A percentile compares a stretch with the other conserved stretches of the same genome.
Evolutionary conservation across 164 flowering plant genomes (phyloP).

Genomic region (Magnolia sinica): DNA sequence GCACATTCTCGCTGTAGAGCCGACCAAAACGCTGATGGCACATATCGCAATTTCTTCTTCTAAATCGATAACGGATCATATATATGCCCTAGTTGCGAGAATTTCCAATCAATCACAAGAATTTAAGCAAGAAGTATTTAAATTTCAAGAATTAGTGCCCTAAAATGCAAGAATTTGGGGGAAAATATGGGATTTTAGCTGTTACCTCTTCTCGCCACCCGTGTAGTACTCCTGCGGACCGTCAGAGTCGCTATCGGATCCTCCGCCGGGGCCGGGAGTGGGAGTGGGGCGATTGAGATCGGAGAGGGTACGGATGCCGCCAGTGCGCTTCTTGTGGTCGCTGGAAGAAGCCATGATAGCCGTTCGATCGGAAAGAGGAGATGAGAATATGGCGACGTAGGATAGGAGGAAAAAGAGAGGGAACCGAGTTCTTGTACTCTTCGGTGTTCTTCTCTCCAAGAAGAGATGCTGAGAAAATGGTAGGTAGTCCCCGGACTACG

Average conservation of each 20-base stretch:
- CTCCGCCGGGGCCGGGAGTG: neutral
- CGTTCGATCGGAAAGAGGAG: neutral
- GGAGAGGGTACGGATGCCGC: slow-evolving; percentile 7
- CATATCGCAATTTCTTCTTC: neutral
- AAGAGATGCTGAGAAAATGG: too few relatives aligned
- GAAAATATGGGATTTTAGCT: neutral
- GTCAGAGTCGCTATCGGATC: slow-evolving; percentile 8
- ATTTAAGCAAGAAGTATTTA: neutral
- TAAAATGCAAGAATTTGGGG: neutral
- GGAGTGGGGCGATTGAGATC: slow-evolving; percentile 6
- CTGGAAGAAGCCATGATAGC: slow-evolving; percentile 1
- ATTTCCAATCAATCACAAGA: neutral
- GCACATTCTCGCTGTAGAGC: neutral
- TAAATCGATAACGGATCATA: neutral
- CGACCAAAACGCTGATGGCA: neutral
- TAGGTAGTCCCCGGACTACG: too few relatives aligned
- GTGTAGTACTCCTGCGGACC: slow-evolving; percentile 12
- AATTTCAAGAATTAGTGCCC: neutral
- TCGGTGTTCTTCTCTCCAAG: too few relatives aligned
- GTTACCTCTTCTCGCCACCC: slow-evolving; percentile 11
- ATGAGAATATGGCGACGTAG: neutral
- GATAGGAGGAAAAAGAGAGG: neutral
- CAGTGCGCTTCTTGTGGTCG: neutral
- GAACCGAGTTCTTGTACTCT: neutral
- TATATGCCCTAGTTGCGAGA: neutral